Conservation (phyloP, 306 rosid genomes). For the Myrica gale region DNA sequence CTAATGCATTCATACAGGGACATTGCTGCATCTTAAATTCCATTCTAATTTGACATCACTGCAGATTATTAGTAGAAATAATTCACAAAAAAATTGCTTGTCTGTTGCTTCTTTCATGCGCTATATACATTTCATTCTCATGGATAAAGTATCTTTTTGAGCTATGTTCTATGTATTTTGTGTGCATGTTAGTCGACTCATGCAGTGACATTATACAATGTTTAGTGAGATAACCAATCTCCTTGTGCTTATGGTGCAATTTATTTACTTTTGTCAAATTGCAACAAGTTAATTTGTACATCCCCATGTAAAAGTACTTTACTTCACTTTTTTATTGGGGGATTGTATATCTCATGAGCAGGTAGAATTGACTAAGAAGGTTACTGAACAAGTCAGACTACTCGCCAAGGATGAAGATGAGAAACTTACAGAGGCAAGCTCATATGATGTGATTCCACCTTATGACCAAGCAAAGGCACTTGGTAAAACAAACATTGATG, state of each 20-base stretch:
- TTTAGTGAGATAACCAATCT: background rate
- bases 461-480: constrained; percentile 99
- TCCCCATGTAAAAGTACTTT: background rate
- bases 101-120: background rate
- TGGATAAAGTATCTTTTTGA: background rate
- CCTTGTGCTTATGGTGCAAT: constrained; percentile 3
- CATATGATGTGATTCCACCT: constrained; percentile 75
- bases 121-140: background rate
- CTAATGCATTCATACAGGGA: background rate
- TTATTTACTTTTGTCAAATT: background rate
- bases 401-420: constrained; percentile 84
- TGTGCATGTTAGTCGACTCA: background rate
- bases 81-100: background rate
- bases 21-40: background rate
- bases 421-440: constrained; percentile 58
- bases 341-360: constrained; percentile 25
- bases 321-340: constrained; percentile 9
- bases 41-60: background rate
- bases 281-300: background rate
- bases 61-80: background rate
- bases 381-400: constrained; percentile 89
- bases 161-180: background rate
- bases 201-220: constrained; percentile 10
- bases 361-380: constrained; percentile 89
- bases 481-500: constrained; percentile 90